phyloP scores from a whole-genome alignment of 305 asterid species.

The Fraxinus paxiana region DNA sequence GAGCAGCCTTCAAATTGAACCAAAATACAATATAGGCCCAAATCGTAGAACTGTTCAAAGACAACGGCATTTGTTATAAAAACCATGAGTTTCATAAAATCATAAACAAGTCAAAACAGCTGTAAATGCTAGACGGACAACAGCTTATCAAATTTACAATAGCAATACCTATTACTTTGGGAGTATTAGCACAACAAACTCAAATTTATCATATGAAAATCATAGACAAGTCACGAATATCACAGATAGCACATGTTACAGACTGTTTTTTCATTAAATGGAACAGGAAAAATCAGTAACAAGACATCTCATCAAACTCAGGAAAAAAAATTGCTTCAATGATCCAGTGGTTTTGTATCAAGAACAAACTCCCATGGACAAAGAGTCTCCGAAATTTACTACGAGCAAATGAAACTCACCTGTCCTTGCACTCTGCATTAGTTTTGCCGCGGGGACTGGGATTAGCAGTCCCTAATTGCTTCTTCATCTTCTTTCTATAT shows the following conservation, averaged over 20 bases:
- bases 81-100: neutral
- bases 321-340: neutral
- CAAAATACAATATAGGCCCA: neutral
- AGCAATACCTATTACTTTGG: neutral
- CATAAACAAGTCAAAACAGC: neutral
- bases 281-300: neutral
- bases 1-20: neutral
- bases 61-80: neutral
- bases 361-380: neutral
- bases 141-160: neutral
- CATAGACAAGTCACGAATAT: neutral
- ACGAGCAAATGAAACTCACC: slow-evolving; percentile 42
- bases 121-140: neutral
- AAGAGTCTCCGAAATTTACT: neutral
- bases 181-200: neutral
- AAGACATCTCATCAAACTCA: neutral
- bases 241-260: neutral
- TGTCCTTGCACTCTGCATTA: slow-evolving; percentile 44
- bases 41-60: neutral
- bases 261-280: neutral
- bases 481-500: slow-evolving; percentile 60
- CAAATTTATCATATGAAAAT: neutral
- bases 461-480: slow-evolving; percentile 55
- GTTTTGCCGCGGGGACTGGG: slow-evolving; percentile 38
- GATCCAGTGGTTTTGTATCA: neutral